Percentiles rank a stretch among this genome's conserved stretches.
Evolutionary conservation across 441 rosid species (phyloP).

Genomic region (Dalechampia spathulata): DNA sequence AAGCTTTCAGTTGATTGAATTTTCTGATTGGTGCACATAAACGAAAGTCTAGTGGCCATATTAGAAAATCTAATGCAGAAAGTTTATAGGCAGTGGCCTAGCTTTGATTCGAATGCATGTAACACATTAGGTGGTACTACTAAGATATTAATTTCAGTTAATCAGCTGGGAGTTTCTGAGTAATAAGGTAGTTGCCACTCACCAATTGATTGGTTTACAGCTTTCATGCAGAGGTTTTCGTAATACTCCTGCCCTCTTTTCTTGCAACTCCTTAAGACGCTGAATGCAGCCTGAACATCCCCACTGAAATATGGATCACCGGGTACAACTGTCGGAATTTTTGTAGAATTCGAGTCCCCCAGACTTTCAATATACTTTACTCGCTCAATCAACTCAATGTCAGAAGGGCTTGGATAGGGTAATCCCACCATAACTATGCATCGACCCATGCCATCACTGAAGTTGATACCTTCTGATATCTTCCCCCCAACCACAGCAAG

Average conservation of each 20-base stretch:
- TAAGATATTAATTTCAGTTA: not conserved
- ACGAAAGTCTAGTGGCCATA: too few relatives aligned
- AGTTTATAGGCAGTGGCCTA: not conserved
- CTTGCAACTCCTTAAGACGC: constrained; percentile 64
- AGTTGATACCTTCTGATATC: constrained; percentile 98
- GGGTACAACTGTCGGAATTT: constrained; percentile 22
- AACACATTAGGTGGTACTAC: not conserved
- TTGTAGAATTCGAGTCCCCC: constrained; percentile 41
- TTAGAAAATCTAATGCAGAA: not conserved
- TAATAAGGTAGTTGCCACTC: constrained; percentile 19
- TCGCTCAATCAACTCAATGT: constrained; percentile 82
- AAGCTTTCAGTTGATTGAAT: not conserved
- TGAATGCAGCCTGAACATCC: constrained; percentile 58
- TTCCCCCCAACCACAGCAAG: constrained; percentile 96
- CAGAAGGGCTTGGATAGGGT: constrained; percentile 86
- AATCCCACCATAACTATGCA: constrained; percentile 96
- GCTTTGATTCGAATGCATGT: not conserved
- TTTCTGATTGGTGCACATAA: too few relatives aligned
- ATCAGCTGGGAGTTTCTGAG: not conserved
- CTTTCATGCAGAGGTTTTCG: constrained; percentile 96
- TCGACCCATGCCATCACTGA: constrained; percentile 94
- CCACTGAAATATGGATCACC: constrained; percentile 41
- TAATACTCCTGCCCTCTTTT: constrained; percentile 83
- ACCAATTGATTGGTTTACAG: constrained; percentile 96
- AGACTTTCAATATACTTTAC: constrained; percentile 76